phyloP scores from a whole-genome alignment of 176 grass and related monocot genomes.

The Chrysopogon serrulatus region DNA sequence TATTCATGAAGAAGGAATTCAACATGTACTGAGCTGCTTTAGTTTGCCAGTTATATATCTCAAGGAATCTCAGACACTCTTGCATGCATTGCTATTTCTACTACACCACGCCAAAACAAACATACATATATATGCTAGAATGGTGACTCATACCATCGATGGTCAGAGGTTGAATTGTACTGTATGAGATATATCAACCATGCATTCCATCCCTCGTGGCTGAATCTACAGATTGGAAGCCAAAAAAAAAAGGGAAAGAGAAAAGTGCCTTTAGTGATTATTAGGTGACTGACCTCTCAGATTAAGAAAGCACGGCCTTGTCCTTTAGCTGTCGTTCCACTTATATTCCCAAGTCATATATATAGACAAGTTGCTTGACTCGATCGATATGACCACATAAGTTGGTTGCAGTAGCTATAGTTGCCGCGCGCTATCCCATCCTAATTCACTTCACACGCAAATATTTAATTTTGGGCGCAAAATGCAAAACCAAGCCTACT shows the following conservation, averaged over 20 bases:
- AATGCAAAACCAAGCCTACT: not conserved
- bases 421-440: not conserved
- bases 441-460: not conserved
- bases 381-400: not conserved
- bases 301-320: slow-evolving; percentile 31
- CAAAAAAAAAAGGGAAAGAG: not conserved
- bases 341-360: not conserved
- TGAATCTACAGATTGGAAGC: not conserved
- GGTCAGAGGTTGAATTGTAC: not conserved
- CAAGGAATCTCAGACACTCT: not conserved
- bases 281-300: not conserved
- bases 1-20: slow-evolving; percentile 6
- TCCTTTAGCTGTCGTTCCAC: slow-evolving; percentile 25
- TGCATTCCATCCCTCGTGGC: too few species aligned
- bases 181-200: not conserved
- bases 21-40: not conserved
- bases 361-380: slow-evolving; percentile 1
- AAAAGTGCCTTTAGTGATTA: not conserved
- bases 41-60: not conserved
- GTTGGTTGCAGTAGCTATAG: not conserved
- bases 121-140: not conserved
- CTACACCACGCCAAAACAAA: not conserved
- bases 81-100: not conserved
- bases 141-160: not conserved
- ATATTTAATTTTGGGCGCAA: not conserved